Evolutionary conservation across 2,329 filamentous ascomycete genomes (phyloP), one percentile per base, ranked within the genome.

Genomic region (Epicoccum sorghinum): DNA sequence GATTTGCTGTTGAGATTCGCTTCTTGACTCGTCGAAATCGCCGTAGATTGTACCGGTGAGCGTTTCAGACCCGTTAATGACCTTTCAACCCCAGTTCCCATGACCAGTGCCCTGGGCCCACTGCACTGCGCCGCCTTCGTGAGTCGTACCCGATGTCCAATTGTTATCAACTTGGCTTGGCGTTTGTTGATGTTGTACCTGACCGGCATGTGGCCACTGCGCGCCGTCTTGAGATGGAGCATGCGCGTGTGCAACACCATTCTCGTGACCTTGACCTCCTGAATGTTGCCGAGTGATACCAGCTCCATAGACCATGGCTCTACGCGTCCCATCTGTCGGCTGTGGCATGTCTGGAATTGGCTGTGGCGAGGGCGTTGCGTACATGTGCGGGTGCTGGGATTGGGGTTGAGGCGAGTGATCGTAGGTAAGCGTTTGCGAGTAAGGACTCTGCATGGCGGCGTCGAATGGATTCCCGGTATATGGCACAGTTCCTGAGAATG

Each of bases 271-370:
- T 7, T 57, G 48, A 7, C 44, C 42, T 23, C 29, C 40, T 7
- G 54, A 44, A 6, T 57, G 61, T 9, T 57, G 55, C 10, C 52
- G 42, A 12, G 55, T 55, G 1, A 72, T 13, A 1, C 67, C 69
- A 0, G 68, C 61, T 0, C 69, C 70, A 43, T 68, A 73, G 0
- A 74, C 49, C 44, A 71, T 27, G 1, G 71, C 71, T 41, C 70
- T 64, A 12, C 71, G 59, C 37, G 65, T 67, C 0, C 71, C 71
- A 3, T 65, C 71, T 1, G 61, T 70, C 1, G 70, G 71, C 47
- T 61, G 64, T 9, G 71, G 71, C 58, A 74, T 64, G 23, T 70
- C 69, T 0, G 68, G 65, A 27, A 72, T 42, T 0, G 67, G 60
- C 46, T 71, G 69, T 2, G 69, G 67, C 4, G 62, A 60, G 4